These are phyloP conservation scores for Candida michaelii DNA, from an alignment of 805 yeast species.

Conservation along the genomic window DNA sequence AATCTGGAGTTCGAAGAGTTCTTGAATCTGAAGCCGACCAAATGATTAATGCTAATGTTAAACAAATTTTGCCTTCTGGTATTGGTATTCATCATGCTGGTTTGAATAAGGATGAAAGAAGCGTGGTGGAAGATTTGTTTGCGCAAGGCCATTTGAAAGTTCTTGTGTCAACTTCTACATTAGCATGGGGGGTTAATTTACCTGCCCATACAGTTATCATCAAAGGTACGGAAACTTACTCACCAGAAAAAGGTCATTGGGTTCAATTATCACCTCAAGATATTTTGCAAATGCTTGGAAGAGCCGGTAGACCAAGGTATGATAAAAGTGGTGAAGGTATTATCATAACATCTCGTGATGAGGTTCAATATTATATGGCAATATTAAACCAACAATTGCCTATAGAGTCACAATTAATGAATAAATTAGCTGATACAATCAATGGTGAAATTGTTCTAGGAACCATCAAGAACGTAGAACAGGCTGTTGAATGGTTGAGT, in stretches of 20 bases:
- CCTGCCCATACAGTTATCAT: constrained; percentile 95
- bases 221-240: constrained; percentile 90
- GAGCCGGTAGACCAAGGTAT: constrained; percentile 96
- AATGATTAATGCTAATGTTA: constrained; percentile 53
- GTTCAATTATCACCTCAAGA: constrained; percentile 92
- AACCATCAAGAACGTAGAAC: constrained; percentile 54
- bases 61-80: constrained; percentile 64
- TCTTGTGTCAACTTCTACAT: constrained; percentile 85
- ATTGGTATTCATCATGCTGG: constrained; percentile 95
- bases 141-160: constrained; percentile 86
- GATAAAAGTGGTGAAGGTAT: constrained; percentile 93
- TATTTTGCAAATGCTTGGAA: constrained; percentile 93
- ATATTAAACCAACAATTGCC: constrained; percentile 89
- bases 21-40: constrained; percentile 61
- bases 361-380: constrained; percentile 84
- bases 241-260: constrained; percentile 90
- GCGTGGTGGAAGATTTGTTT: constrained; percentile 78
- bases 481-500: constrained; percentile 79
- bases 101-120: constrained; percentile 66
- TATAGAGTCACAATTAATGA: constrained; percentile 82
- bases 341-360: constrained; percentile 82
- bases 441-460: constrained; percentile 90
- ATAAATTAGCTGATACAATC: constrained; percentile 66
- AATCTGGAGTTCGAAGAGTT: constrained; percentile 60
- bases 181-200: constrained; percentile 96